Conservation (phyloP, 129 eudicot genomes). For the Sambucus nigra region DNA sequence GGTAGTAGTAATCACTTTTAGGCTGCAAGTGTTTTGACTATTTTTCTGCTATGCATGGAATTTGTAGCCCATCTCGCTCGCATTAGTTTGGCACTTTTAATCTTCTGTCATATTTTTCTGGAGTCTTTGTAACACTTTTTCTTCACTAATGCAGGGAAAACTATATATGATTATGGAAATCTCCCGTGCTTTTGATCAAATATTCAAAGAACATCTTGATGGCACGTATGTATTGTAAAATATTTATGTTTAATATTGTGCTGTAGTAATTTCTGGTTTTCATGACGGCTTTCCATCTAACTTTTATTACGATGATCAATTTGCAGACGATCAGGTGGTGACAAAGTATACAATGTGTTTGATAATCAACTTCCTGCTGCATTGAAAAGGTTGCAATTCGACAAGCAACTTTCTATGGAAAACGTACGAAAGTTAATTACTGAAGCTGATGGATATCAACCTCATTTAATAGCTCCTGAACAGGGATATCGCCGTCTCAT, state of each 20-base stretch:
- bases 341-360: slow-evolving; percentile 66
- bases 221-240: slow-evolving; percentile 58
- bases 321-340: slow-evolving; percentile 94
- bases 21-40: too few species aligned
- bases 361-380: slow-evolving; percentile 96
- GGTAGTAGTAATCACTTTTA: too few species aligned
- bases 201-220: slow-evolving; percentile 91
- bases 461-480: slow-evolving; percentile 96
- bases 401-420: slow-evolving; percentile 88
- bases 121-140: too few species aligned
- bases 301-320: slow-evolving; percentile 1
- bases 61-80: too few species aligned
- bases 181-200: slow-evolving; percentile 75
- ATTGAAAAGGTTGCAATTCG: slow-evolving; percentile 80
- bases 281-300: slow-evolving; percentile 4
- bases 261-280: not conserved
- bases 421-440: slow-evolving; percentile 87
- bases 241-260: not conserved
- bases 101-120: too few species aligned
- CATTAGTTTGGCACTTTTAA: too few species aligned
- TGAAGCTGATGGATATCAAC: slow-evolving; percentile 98
- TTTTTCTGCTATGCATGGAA: too few species aligned
- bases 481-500: slow-evolving; percentile 94
- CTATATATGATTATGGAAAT: slow-evolving; percentile 89
- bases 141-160: slow-evolving; percentile 59